phyloP scores from a whole-genome alignment of 768 basidiomycete genomes.

The Infundibulicybe gibba region DNA sequence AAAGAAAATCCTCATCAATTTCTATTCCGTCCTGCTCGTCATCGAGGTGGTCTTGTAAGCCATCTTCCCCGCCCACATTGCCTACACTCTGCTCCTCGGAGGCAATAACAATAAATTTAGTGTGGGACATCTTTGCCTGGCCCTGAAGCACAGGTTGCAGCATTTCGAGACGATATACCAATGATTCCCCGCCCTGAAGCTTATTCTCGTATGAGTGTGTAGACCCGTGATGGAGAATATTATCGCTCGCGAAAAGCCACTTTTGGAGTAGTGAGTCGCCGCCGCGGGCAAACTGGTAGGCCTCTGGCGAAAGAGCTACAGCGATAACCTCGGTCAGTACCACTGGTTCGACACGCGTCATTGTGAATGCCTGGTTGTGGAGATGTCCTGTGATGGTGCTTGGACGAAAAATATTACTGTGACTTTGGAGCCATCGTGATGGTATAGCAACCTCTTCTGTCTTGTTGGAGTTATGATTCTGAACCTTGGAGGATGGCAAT shows the following conservation, averaged over 20 bases:
- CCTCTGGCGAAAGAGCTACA: constrained; percentile 44
- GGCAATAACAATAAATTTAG: constrained; percentile 49
- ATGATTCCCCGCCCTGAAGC: constrained; percentile 9
- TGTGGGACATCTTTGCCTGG: constrained; percentile 38
- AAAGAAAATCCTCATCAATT: constrained; percentile 72
- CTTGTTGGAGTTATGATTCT: constrained; percentile 14
- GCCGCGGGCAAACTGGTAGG: constrained; percentile 38
- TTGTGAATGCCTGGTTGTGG: constrained; percentile 8
- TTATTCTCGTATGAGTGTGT: constrained; percentile 20
- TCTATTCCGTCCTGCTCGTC: constrained; percentile 46
- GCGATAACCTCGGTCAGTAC: constrained; percentile 48
- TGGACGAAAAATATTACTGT: constrained; percentile 30
- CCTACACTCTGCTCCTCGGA: constrained; percentile 13
- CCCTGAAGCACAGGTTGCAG: constrained; percentile 77
- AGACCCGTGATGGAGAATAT: constrained; percentile 51
- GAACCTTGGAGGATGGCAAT: constrained; percentile 4
- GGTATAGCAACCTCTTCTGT: constrained; percentile 35
- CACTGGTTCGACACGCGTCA: constrained; percentile 25
- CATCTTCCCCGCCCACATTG: constrained; percentile 8
- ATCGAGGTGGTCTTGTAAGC: constrained; percentile 12
- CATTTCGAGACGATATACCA: constrained; percentile 52
- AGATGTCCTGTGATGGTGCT: constrained; percentile 2
- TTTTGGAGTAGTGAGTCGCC: constrained; percentile 33
- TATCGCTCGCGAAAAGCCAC: constrained; percentile 36
- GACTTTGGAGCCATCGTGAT: constrained; percentile 30